These are phyloP conservation scores for Scheffersomyces titani DNA, from an alignment of 1,139 yeast species.

Conservation along the genomic window DNA sequence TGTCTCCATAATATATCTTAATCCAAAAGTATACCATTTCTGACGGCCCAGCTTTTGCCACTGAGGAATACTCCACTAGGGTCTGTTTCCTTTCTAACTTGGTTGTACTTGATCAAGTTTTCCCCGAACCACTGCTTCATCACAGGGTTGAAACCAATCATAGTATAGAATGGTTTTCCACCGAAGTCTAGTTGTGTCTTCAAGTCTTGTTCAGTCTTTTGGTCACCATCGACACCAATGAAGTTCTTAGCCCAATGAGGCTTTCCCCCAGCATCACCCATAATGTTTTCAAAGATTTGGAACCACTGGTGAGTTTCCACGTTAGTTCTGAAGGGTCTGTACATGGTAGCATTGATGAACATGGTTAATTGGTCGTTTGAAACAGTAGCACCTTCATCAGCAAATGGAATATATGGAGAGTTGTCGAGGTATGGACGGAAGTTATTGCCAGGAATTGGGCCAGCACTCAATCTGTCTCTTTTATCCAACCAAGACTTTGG, in stretches of 20 bases:
- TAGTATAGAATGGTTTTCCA: constrained; percentile 62
- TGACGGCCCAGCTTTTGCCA: constrained; percentile 74
- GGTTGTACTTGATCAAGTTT: constrained; percentile 59
- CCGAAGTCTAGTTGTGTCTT: constrained; percentile 41
- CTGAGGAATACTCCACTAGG: constrained; percentile 81
- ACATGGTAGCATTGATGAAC: constrained; percentile 92
- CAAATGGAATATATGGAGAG: constrained; percentile 66
- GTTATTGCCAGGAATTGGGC: constrained; percentile 84
- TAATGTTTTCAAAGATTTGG: constrained; percentile 73
- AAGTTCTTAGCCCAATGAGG: constrained; percentile 99
- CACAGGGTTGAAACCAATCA: constrained; percentile 75
- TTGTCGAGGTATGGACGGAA: constrained; percentile 79
- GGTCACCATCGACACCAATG: constrained; percentile 57
- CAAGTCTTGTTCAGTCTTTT: constrained; percentile 39
- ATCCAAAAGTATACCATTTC: constrained; percentile 65
- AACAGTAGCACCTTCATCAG: constrained; percentile 46
- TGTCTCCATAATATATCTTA: constrained; percentile 15
- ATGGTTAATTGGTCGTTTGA: constrained; percentile 81
- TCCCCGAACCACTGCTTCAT: constrained; percentile 83
- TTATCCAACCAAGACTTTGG: constrained; percentile 41
- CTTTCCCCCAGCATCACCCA: constrained; percentile 80
- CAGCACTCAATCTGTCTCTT: constrained; percentile 45
- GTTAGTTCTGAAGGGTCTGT: constrained; percentile 81
- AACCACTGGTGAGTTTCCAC: constrained; percentile 83
- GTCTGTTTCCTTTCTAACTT: constrained; percentile 66